Conservation (phyloP, 2,329 filamentous ascomycete species). For the Neofusicoccum sp. region DNA sequence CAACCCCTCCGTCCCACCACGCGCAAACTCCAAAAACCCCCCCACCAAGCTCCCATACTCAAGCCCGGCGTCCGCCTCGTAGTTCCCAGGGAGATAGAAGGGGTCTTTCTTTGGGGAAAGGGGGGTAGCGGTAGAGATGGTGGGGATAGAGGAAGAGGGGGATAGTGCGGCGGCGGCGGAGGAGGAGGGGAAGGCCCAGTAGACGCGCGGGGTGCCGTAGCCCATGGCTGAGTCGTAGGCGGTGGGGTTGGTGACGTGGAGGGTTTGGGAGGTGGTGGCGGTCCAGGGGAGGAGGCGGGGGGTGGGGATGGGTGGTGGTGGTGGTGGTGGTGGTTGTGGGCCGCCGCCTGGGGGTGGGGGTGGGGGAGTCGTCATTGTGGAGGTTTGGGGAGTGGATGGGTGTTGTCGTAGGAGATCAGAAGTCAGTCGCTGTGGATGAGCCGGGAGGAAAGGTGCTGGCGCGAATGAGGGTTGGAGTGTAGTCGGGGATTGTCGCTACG, state of each 20-base stretch:
- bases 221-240: slow-evolving; percentile 9
- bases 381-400: too few relatives aligned
- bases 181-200: background rate
- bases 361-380: too few relatives aligned
- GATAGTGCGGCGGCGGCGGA: background rate
- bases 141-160: too few relatives aligned
- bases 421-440: too few relatives aligned
- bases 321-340: background rate
- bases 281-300: background rate
- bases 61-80: background rate
- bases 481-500: too few relatives aligned
- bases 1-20: background rate
- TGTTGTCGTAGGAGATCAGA: too few relatives aligned
- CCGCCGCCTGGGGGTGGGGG: too few relatives aligned
- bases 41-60: background rate
- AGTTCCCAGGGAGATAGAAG: background rate
- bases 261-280: background rate
- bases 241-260: background rate
- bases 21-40: background rate
- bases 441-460: too few relatives aligned
- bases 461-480: too few relatives aligned
- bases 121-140: too few relatives aligned
- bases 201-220: background rate
- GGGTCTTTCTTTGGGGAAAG: background rate
- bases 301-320: background rate